These are phyloP conservation scores for Zopfia rhizophila DNA, from an alignment of 2,329 filamentous ascomycete species.

Conservation along the genomic window DNA sequence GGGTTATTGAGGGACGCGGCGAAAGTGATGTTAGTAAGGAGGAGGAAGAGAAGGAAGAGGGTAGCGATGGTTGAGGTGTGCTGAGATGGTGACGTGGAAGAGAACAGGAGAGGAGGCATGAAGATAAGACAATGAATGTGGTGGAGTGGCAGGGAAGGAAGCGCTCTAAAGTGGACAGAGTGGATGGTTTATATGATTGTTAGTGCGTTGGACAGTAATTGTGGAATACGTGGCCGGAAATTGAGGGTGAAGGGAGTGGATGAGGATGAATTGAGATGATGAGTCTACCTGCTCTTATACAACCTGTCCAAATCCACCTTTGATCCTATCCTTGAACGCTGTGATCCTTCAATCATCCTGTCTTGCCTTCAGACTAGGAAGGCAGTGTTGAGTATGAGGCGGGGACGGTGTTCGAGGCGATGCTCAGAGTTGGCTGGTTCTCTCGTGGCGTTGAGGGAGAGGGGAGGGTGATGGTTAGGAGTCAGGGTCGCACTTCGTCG, in stretches of 20 bases:
- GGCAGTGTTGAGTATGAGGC: slow-evolving; percentile 13
- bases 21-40: slow-evolving; percentile 11
- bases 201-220: not conserved
- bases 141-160: slow-evolving; percentile 2
- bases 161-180: slow-evolving; percentile 10
- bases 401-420: slow-evolving; percentile 12
- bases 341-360: slow-evolving; percentile 5
- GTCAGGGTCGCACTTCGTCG: slow-evolving; percentile 10
- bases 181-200: slow-evolving; percentile 12
- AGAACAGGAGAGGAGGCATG: slow-evolving; percentile 14
- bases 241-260: slow-evolving; percentile 4
- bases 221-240: slow-evolving; percentile 14
- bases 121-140: slow-evolving; percentile 6
- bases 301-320: not conserved
- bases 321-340: slow-evolving; percentile 7
- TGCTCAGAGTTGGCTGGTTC: slow-evolving; percentile 16
- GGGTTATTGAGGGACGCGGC: slow-evolving; percentile 25
- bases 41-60: slow-evolving; percentile 18
- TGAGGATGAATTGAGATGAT: slow-evolving; percentile 18
- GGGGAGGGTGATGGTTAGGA: slow-evolving; percentile 6
- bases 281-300: slow-evolving; percentile 16
- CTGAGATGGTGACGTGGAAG: slow-evolving; percentile 2
- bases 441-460: not conserved
- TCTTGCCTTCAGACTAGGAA: not conserved
- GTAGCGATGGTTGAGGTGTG: slow-evolving; percentile 5